Conservation (phyloP, 2,329 filamentous ascomycete genomes). For the Pseudopithomyces chartarum region DNA sequence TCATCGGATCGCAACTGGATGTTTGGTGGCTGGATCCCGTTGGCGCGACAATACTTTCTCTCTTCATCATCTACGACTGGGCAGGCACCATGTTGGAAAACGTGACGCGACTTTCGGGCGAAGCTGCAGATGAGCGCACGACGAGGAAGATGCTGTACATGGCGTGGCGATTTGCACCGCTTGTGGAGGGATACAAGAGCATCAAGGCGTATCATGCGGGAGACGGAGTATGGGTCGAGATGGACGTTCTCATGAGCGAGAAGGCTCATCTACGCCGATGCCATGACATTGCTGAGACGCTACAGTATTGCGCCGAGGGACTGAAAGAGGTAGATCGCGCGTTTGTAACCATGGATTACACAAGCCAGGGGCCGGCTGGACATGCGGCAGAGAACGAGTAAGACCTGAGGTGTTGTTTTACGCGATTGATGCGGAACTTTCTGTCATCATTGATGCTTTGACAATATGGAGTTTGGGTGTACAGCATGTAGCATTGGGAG, state of each 20-base stretch:
- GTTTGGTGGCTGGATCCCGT: slow-evolving; percentile 72
- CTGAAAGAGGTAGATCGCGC: slow-evolving; percentile 58
- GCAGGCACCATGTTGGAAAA: slow-evolving; percentile 65
- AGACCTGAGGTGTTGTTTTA: not conserved
- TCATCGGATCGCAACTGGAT: slow-evolving; percentile 62
- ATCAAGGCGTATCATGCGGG: slow-evolving; percentile 65
- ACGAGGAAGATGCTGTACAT: slow-evolving; percentile 64
- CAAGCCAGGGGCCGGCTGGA: slow-evolving; percentile 47
- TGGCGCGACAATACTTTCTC: slow-evolving; percentile 65
- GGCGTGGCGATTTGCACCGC: slow-evolving; percentile 61
- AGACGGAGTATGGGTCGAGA: slow-evolving; percentile 67
- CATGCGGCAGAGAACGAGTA: slow-evolving; percentile 40
- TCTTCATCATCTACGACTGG: slow-evolving; percentile 74
- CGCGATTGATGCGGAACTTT: not conserved
- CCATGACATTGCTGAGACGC: slow-evolving; percentile 66
- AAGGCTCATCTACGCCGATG: slow-evolving; percentile 57
- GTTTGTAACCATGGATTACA: slow-evolving; percentile 59
- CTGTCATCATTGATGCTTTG: too few species aligned
- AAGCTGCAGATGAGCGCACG: slow-evolving; percentile 58
- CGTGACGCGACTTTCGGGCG: slow-evolving; percentile 63
- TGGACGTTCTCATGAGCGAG: slow-evolving; percentile 63
- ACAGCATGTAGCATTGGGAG: too few species aligned
- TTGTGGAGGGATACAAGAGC: slow-evolving; percentile 60
- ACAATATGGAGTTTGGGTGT: too few species aligned
- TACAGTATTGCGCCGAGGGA: slow-evolving; percentile 58